Evolutionary conservation across 2,329 filamentous ascomycete species (phyloP).

Genomic region (Colletotrichum acutatum): DNA sequence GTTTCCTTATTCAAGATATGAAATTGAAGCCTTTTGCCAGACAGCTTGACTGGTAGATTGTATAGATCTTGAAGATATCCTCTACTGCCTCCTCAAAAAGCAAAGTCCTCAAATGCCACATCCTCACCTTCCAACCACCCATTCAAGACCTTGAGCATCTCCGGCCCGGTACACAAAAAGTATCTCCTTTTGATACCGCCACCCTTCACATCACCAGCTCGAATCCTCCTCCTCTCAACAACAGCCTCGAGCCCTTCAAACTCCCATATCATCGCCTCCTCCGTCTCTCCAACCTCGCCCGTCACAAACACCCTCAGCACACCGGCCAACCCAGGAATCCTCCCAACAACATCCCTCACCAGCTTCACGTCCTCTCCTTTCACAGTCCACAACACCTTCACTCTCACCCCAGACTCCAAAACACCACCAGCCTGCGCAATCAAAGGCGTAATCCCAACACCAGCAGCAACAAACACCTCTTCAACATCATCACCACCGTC

Average conservation of each 20-base stretch:
- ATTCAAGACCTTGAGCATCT: conserved; percentile 52
- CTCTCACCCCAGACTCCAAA: conserved; percentile 47
- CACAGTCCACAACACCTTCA: conserved; percentile 77
- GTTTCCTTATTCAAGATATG: too few relatives aligned
- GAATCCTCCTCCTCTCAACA: conserved; percentile 52
- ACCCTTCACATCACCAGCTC: conserved; percentile 50
- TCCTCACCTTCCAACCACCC: conserved; percentile 66
- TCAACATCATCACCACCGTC: conserved; percentile 36
- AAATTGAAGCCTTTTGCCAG: too few relatives aligned
- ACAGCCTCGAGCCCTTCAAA: conserved; percentile 48
- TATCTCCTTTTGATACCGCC: conserved; percentile 59
- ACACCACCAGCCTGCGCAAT: conserved; percentile 71
- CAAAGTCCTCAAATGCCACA: conserved; percentile 70
- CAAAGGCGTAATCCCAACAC: conserved; percentile 86
- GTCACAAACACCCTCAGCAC: conserved; percentile 75
- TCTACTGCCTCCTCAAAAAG: conserved; percentile 54
- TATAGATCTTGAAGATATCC: too few relatives aligned
- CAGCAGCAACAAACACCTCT: conserved; percentile 76
- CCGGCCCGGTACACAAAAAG: conserved; percentile 59
- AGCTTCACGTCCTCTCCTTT: conserved; percentile 70
- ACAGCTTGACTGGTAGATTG: too few relatives aligned
- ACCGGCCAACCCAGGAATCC: conserved; percentile 60
- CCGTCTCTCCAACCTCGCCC: conserved; percentile 45
- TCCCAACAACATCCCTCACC: conserved; percentile 67
- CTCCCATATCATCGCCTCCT: conserved; percentile 48